Conservation (phyloP, 305 asterid genomes). For the Solanum chacoense region DNA sequence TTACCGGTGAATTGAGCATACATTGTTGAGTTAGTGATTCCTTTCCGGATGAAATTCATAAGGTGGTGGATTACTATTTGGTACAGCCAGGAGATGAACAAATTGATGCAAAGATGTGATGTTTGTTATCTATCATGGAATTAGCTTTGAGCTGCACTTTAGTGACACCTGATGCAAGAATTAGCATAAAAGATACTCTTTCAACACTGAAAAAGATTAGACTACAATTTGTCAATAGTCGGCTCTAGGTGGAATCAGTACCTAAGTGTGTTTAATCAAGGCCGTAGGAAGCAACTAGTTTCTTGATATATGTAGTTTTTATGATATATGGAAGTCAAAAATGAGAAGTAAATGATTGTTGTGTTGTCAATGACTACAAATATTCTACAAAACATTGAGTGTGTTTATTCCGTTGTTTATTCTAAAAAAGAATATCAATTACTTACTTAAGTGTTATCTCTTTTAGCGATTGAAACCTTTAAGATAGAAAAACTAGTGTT, state of each 20-base stretch:
- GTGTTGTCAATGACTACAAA: no score
- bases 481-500: no score
- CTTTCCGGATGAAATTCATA: not conserved
- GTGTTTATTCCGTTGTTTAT: no score
- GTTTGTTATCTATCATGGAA: not conserved
- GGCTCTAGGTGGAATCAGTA: not conserved
- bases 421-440: no score
- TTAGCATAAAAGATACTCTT: not conserved
- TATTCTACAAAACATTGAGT: no score
- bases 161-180: not conserved
- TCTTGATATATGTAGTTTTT: no score
- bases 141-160: not conserved
- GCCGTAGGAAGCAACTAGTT: no score
- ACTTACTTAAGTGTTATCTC: no score
- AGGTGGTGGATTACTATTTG: not conserved
- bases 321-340: no score
- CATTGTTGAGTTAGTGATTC: not conserved
- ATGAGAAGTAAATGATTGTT: no score
- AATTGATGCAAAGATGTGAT: not conserved
- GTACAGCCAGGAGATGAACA: not conserved
- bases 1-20: not conserved
- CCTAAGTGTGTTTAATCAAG: no score
- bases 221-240: not conserved
- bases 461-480: no score
- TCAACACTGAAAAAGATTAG: not conserved